Evolutionary conservation across 2,329 filamentous ascomycete genomes (phyloP), one percentile per base, ranked within the genome.

Genomic region (Calonectria leucothoes): DNA sequence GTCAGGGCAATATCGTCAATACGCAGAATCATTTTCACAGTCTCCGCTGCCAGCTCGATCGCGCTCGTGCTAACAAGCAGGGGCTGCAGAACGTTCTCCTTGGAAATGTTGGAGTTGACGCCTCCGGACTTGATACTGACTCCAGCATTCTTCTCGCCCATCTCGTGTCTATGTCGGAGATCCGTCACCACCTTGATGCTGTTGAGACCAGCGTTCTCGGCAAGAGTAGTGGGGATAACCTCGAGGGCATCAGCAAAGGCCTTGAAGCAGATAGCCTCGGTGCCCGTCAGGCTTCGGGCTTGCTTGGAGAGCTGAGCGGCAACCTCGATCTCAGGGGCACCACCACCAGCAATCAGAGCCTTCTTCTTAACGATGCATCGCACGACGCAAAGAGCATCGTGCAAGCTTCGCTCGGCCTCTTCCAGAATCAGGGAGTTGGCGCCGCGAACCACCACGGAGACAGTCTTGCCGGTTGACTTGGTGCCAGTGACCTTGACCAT

Each of bases 331-430:
- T 99, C 97, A 31, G 97, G 95, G 2, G 97, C 97, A 83, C 97
- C 97, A 82, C 97, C 97, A 85, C 97, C 97, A 17, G 97, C 96
- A 81, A 99, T 98, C 71, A 99, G 91, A n/a, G 97, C 97, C 88
- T 97, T 98, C 92, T 98, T 99, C 92, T 99, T 99, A 79, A 99
- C 97, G 74, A 99, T 88, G 83, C 97, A 99, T 80, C 97, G 94
- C 80, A 99, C 96, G 65, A 98, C 97, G 84, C 97, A 99, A 77
- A 98, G 95, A 35, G 97, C 97, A 82, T 99, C 97, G 89, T 99
- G 97, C 69, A 99, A 91, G 78, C 94, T 97, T 81, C 97, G 95
- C 89, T 98, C 97, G 0, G 97, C 97, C 87, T 99, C 97, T 83
- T 99, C 97, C 64, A 99, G 89, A 82, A 99, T 98, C 77, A 99